Conservation (phyloP, 2,329 filamentous ascomycete species). For the Magnaporthales sp. region DNA sequence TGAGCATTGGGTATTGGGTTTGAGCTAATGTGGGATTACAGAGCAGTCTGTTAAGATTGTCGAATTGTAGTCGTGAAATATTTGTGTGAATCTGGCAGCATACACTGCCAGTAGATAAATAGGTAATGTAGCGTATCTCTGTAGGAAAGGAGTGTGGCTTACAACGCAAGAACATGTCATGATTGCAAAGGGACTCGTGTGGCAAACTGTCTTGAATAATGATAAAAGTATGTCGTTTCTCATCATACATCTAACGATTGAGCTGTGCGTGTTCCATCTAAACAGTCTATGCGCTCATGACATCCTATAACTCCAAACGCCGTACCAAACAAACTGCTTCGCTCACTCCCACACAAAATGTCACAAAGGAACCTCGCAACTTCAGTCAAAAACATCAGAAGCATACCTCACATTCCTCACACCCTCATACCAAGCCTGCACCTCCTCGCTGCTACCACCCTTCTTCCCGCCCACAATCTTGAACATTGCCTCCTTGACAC, state of each 20-base stretch:
- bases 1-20: not conserved
- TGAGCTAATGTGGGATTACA: too few species aligned
- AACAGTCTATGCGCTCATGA: too few species aligned
- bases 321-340: not conserved
- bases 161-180: not conserved
- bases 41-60: not conserved
- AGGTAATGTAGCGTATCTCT: too few species aligned
- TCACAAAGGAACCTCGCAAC: too few species aligned
- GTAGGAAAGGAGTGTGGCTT: not conserved
- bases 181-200: not conserved
- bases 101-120: not conserved
- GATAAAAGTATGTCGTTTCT: not conserved
- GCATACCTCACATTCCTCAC: slow-evolving; percentile 47
- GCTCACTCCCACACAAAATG: not conserved
- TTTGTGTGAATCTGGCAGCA: not conserved
- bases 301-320: not conserved
- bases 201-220: too few species aligned
- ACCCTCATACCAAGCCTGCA: slow-evolving; percentile 37
- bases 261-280: not conserved
- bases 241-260: not conserved
- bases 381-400: slow-evolving; percentile 48
- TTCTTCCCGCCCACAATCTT: slow-evolving; percentile 23
- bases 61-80: not conserved
- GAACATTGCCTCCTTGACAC: slow-evolving; percentile 25
- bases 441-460: slow-evolving; percentile 28